Conservation (phyloP, 169 alveolate species). For the Babesia bigemina region DNA sequence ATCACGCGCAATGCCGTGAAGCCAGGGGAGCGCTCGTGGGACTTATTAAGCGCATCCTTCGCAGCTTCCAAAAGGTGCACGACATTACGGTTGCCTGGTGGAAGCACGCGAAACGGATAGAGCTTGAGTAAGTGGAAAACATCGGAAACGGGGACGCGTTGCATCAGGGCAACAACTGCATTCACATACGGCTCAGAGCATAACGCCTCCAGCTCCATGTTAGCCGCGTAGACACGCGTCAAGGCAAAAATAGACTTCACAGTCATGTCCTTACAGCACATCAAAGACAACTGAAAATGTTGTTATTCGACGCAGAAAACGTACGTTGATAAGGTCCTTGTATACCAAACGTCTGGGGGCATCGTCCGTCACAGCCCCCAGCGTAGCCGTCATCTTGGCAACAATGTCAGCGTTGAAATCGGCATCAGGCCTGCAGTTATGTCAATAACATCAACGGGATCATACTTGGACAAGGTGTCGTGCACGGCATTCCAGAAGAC, state of each 20-base stretch:
- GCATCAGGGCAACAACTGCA: conserved; percentile 15
- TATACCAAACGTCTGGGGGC: conserved; percentile 6
- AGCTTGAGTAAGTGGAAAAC: conserved; percentile 6
- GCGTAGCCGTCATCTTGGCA: conserved; percentile 50
- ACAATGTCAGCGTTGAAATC: conserved; percentile 16
- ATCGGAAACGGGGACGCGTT: background rate
- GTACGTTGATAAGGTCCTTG: conserved; percentile 27
- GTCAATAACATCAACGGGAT: background rate
- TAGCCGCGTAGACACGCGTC: conserved; percentile 28
- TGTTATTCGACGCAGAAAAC: background rate
- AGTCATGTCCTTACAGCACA: conserved; percentile 13
- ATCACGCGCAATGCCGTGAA: background rate
- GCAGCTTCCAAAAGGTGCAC: background rate
- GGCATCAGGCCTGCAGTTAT: background rate
- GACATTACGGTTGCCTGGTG: conserved; percentile 7
- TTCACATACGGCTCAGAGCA: conserved; percentile 12
- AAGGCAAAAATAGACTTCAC: conserved; percentile 38
- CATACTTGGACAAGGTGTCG: conserved; percentile 13
- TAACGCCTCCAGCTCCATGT: conserved; percentile 20
- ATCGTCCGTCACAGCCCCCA: conserved; percentile 7
- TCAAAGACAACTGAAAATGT: conserved; percentile 6
- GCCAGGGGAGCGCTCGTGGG: conserved; percentile 4
- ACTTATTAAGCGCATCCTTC: background rate
- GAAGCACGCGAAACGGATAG: conserved; percentile 9
- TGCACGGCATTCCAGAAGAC: conserved; percentile 50